phyloP scores from a whole-genome alignment of 768 basidiomycete species.

The Epithele typhae region DNA sequence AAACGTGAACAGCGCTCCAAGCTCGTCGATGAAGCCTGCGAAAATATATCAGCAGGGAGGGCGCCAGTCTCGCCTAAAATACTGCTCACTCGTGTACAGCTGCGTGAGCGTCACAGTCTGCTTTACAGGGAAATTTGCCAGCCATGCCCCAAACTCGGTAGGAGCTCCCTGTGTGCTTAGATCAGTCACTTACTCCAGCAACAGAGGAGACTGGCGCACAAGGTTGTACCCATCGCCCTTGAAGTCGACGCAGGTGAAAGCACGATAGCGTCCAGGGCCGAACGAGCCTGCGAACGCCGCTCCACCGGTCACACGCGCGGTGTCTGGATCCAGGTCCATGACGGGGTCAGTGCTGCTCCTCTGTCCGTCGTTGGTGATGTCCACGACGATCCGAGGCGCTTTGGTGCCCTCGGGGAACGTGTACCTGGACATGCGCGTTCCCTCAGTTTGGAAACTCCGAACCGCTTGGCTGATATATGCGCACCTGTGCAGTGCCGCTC shows the following conservation, averaged over 20 bases:
- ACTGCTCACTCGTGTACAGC: slow-evolving; percentile 41
- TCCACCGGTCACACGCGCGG: slow-evolving; percentile 43
- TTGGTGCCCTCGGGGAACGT: slow-evolving; percentile 25
- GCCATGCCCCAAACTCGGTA: slow-evolving; percentile 53
- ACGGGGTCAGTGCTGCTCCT: slow-evolving; percentile 44
- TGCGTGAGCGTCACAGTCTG: slow-evolving; percentile 43
- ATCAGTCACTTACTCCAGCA: too few species aligned
- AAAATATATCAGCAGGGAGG: neutral
- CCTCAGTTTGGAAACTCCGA: too few species aligned
- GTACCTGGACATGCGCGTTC: slow-evolving; percentile 14
- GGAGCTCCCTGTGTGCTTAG: slow-evolving; percentile 26
- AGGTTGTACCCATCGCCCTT: slow-evolving; percentile 40
- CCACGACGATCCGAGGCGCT: slow-evolving; percentile 50
- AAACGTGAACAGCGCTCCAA: slow-evolving; percentile 53
- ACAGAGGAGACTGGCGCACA: slow-evolving; percentile 3
- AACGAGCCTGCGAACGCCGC: slow-evolving; percentile 51
- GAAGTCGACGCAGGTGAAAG: slow-evolving; percentile 60
- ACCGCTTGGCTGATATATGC: neutral
- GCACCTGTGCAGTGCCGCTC: slow-evolving; percentile 56
- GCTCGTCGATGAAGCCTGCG: slow-evolving; percentile 42
- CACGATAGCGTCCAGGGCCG: slow-evolving; percentile 53
- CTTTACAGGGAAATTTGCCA: slow-evolving; percentile 44
- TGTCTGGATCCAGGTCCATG: slow-evolving; percentile 44
- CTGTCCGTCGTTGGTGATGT: slow-evolving; percentile 60
- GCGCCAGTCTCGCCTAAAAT: too few species aligned